phyloP scores from a whole-genome alignment of 75 land plant genomes.

The Pinus albicaulis region DNA sequence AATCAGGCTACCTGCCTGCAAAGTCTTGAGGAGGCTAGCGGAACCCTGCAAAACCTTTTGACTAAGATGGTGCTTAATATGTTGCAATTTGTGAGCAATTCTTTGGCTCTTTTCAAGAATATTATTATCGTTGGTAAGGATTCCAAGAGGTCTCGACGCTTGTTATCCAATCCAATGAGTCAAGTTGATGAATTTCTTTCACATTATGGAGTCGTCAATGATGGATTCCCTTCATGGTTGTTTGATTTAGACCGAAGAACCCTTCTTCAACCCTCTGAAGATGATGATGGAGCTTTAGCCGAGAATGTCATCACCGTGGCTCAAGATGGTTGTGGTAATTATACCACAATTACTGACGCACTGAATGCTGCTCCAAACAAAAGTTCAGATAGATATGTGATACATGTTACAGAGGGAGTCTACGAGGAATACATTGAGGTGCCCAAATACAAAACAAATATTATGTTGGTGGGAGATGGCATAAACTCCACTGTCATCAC shows the following conservation, averaged over 20 bases:
- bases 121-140: not conserved
- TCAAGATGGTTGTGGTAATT: slow-evolving; percentile 53
- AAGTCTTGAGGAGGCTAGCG: slow-evolving; percentile 30
- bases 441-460: slow-evolving; percentile 42
- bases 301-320: slow-evolving; percentile 32
- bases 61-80: slow-evolving; percentile 11
- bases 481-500: slow-evolving; percentile 63
- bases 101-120: slow-evolving; percentile 21
- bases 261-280: not conserved
- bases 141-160: not conserved
- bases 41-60: slow-evolving; percentile 8
- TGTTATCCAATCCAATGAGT: not conserved
- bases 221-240: slow-evolving; percentile 60
- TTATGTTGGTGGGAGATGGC: slow-evolving; percentile 44
- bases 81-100: slow-evolving; percentile 20
- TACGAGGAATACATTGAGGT: slow-evolving; percentile 62
- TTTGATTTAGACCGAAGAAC: slow-evolving; percentile 13
- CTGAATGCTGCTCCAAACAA: slow-evolving; percentile 44
- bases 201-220: not conserved
- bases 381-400: slow-evolving; percentile 40
- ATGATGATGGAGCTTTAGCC: not conserved
- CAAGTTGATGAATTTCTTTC: too few species aligned
- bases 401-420: slow-evolving; percentile 63
- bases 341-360: slow-evolving; percentile 36
- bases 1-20: slow-evolving; percentile 69